Evolutionary conservation across 2,329 filamentous ascomycete species (phyloP), one percentile per base, ranked within the genome.

Genomic region (Chrysoporthe austroafricana): DNA sequence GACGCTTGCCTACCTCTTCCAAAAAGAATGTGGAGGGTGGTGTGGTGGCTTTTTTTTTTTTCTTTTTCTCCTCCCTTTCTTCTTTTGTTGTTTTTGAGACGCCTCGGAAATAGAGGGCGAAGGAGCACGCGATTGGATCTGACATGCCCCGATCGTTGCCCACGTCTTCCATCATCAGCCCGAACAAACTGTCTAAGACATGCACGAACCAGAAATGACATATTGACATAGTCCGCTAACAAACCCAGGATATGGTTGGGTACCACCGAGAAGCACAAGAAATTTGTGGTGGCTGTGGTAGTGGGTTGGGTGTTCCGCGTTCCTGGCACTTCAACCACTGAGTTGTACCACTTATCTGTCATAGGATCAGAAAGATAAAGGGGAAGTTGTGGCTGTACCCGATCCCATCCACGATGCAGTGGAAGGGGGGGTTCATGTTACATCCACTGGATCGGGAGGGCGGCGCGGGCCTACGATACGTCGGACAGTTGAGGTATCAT

Each of bases 401-500:
- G 54, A 57, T 34, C 57, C 63, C 56, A 34, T 57, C 54, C 60
- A 46, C 36, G 46, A 61, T 46, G 39, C 36, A 43, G 26, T 39
- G 46, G 46, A 32, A 57, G 14, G 60, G 62, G 44, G 57, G 62
- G 63, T 36, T 68, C 62, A 58, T 46, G 66, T 68, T 54, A 34
- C 50, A 54, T 54, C 50, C 50, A 34, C 26, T 62, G 66, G 44
- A 62, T 62, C 56, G 67, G 67, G 64, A 69, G 67, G 67, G 64
- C 56, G 48, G 67, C 61, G 61, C 61, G 60, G 67, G 57, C 64
- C 48, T 69, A 48, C 36, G 46, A 64, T 66, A 64, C 64, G 67
- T 67, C 34, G 46, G 64, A 36, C 46, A 39, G 54, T 14, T 57
- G 54, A 4, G 34, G 32, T 57, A 43, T 48, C 48, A n/a, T 21